Percentiles rank a stretch among this genome's conserved stretches.
phyloP scores from a whole-genome alignment of 495 filamentous ascomycete species.

The Tuber aestivum region DNA sequence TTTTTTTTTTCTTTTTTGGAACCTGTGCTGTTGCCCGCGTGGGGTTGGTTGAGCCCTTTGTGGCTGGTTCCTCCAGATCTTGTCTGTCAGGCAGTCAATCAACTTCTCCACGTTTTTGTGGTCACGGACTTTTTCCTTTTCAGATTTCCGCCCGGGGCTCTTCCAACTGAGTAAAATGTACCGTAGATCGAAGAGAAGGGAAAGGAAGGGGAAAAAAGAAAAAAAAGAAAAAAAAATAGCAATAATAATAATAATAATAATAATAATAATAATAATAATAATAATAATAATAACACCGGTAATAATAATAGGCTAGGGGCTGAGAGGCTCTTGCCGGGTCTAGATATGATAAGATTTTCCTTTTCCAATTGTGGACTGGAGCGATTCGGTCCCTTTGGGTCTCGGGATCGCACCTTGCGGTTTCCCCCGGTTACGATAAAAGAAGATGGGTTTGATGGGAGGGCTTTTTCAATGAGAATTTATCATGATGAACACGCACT shows the following conservation, averaged over 20 bases:
- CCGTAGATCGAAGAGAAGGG: background rate
- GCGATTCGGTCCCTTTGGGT: background rate
- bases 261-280: too few species aligned
- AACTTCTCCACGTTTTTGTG: conserved; percentile 16
- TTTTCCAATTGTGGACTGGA: background rate
- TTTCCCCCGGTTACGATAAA: background rate
- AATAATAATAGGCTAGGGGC: background rate
- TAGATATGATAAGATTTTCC: background rate
- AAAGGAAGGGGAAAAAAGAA: background rate
- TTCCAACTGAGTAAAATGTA: background rate
- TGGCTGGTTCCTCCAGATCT: background rate
- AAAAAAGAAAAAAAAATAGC: background rate
- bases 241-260: too few species aligned
- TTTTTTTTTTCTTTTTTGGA: background rate
- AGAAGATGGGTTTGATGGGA: background rate
- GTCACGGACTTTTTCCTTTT: background rate
- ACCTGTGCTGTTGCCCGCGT: background rate
- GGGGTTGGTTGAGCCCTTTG: background rate
- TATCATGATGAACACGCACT: background rate
- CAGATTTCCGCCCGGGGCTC: background rate
- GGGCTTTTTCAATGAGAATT: background rate
- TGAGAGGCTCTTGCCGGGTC: conserved; percentile 1
- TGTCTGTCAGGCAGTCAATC: conserved; percentile 8
- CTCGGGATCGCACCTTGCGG: background rate
- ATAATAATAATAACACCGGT: too few species aligned